Percentiles rank a stretch among this genome's conserved stretches.
These are phyloP conservation scores for Fibroporia radiculosa DNA, from an alignment of 768 basidiomycete genomes.

Conservation along the genomic window DNA sequence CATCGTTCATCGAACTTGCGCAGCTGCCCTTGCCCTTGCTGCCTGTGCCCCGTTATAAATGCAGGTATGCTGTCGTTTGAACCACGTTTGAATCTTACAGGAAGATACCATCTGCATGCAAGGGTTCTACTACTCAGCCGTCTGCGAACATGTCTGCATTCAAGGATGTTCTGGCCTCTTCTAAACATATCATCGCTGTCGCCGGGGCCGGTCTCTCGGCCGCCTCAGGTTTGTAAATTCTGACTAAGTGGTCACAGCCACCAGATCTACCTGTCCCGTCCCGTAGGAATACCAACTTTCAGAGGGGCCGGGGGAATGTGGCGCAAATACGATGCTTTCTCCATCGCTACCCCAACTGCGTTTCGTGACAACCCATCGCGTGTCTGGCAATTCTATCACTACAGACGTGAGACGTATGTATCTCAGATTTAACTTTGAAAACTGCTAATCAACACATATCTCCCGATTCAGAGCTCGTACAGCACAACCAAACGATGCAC, in stretches of 20 bases:
- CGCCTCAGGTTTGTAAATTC: too few relatives aligned
- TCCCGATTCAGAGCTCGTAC: constrained; percentile 31
- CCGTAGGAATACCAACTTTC: constrained; percentile 35
- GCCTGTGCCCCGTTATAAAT: too few relatives aligned
- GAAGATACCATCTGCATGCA: too few relatives aligned
- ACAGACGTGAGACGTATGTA: constrained; percentile 40
- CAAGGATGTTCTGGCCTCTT: neutral
- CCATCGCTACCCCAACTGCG: constrained; percentile 43
- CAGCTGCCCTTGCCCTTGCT: neutral
- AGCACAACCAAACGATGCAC: constrained; percentile 50
- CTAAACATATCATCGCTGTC: neutral
- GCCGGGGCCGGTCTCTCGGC: neutral
- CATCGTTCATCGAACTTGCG: neutral
- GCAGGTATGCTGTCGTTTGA: too few relatives aligned
- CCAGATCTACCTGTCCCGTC: too few relatives aligned
- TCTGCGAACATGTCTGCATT: neutral
- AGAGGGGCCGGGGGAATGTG: constrained; percentile 42
- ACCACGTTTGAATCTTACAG: too few relatives aligned
- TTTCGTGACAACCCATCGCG: constrained; percentile 39
- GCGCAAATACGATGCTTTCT: constrained; percentile 39
- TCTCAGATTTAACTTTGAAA: neutral
- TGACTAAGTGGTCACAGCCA: too few relatives aligned
- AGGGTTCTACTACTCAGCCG: too few relatives aligned
- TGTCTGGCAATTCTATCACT: constrained; percentile 59
- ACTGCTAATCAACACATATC: neutral